A percentile compares a stretch with the other conserved stretches of the same genome.
phyloP scores from a whole-genome alignment of 2,329 filamentous ascomycete genomes.

The Emericellopsis atlantica region DNA sequence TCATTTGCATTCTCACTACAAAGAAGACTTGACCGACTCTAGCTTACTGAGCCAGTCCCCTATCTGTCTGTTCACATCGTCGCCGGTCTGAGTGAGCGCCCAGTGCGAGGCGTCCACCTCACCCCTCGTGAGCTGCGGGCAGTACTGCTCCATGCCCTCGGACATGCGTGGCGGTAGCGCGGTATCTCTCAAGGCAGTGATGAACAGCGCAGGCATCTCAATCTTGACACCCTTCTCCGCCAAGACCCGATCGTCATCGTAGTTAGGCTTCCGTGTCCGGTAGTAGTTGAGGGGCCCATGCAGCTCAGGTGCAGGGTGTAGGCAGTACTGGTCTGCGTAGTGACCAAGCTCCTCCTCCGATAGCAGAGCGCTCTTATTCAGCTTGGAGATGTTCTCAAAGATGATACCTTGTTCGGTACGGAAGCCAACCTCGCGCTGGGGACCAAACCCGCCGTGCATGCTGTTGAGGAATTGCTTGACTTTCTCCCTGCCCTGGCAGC shows the following conservation, averaged over 20 bases:
- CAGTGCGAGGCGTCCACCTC: conserved; percentile 68
- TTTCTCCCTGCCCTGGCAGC: conserved; percentile 42
- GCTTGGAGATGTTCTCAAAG: conserved; percentile 47
- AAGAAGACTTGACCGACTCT: conserved; percentile 3
- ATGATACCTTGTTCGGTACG: conserved; percentile 47
- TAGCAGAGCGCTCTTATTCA: conserved; percentile 49
- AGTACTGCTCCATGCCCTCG: conserved; percentile 53
- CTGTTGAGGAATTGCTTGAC: conserved; percentile 59
- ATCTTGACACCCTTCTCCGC: conserved; percentile 43
- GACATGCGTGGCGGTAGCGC: conserved; percentile 65
- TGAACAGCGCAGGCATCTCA: conserved; percentile 58
- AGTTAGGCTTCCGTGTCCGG: conserved; percentile 59
- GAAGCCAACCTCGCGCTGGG: conserved; percentile 45
- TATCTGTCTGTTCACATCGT: conserved; percentile 57
- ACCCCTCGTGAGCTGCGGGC: conserved; percentile 50
- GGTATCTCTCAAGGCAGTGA: conserved; percentile 57
- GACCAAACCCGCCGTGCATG: conserved; percentile 54
- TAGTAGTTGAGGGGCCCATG: conserved; percentile 86
- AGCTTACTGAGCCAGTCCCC: conserved; percentile 48
- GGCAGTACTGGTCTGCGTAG: conserved; percentile 61
- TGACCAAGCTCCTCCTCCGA: conserved; percentile 56
- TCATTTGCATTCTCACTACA: neutral
- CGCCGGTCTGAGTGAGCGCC: conserved; percentile 64
- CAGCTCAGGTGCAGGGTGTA: conserved; percentile 44
- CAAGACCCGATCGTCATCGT: conserved; percentile 56